Conservation (phyloP, 176 grass and related monocot genomes). For the Oryza meyeriana region DNA sequence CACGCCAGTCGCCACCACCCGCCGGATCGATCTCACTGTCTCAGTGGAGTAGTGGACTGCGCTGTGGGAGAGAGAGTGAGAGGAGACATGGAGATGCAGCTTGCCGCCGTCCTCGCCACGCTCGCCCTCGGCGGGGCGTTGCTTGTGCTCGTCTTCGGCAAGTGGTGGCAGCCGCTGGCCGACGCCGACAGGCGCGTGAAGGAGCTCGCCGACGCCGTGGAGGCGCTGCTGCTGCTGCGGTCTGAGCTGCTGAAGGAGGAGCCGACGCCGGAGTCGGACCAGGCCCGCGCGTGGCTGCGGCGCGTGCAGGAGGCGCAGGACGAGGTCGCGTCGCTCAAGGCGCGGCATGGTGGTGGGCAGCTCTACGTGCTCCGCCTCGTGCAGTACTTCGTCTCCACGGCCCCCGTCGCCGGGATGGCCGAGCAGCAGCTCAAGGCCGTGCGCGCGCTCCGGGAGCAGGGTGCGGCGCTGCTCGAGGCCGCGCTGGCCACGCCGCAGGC, state of each 20-base stretch:
- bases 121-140: slow-evolving; percentile 51
- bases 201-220: slow-evolving; percentile 42
- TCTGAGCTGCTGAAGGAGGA: slow-evolving; percentile 32
- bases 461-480: slow-evolving; percentile 38
- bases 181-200: slow-evolving; percentile 39
- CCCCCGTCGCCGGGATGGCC: slow-evolving; percentile 18
- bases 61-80: too few species aligned
- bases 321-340: slow-evolving; percentile 41
- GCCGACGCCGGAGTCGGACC: slow-evolving; percentile 11
- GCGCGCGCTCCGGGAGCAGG: slow-evolving; percentile 37
- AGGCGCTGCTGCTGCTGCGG: slow-evolving; percentile 37
- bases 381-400: slow-evolving; percentile 46
- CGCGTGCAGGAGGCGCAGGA: slow-evolving; percentile 53
- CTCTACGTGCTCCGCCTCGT: slow-evolving; percentile 49
- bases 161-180: slow-evolving; percentile 64
- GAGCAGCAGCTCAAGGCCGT: slow-evolving; percentile 47
- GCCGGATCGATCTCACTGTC: too few species aligned
- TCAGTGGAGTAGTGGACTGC: too few species aligned
- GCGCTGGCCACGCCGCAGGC: slow-evolving; percentile 35
- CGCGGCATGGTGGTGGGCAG: slow-evolving; percentile 36
- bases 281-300: slow-evolving; percentile 46
- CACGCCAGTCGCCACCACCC: not conserved
- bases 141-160: slow-evolving; percentile 45
- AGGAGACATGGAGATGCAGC: slow-evolving; percentile 44
- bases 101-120: slow-evolving; percentile 36